Conservation (phyloP, 2,329 filamentous ascomycete genomes). For the Fusarium sp. region DNA sequence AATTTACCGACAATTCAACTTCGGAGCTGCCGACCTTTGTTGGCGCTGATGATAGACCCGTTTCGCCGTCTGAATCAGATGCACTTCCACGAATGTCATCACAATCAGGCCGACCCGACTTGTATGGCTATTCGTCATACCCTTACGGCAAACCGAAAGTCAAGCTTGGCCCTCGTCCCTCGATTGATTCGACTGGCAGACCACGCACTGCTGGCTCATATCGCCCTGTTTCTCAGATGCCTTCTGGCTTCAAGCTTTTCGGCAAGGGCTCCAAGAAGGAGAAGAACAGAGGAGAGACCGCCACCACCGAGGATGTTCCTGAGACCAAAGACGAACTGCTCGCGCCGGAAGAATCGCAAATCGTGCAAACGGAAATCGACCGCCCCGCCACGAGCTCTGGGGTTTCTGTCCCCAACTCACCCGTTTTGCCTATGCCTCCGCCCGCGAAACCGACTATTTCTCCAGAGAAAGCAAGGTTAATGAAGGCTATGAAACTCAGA, state of each 20-base stretch:
- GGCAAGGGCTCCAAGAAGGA: conserved; percentile 66
- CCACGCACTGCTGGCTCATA: conserved; percentile 71
- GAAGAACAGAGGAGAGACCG: conserved; percentile 45
- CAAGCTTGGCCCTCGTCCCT: conserved; percentile 88
- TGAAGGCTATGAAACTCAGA: conserved; percentile 92
- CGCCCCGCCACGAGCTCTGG: conserved; percentile 60
- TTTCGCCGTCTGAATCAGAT: conserved; percentile 59
- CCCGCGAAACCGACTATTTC: conserved; percentile 69
- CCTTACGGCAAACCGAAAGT: conserved; percentile 78
- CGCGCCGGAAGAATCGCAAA: conserved; percentile 48
- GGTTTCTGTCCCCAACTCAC: conserved; percentile 54
- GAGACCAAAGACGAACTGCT: conserved; percentile 54
- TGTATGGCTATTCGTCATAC: conserved; percentile 62
- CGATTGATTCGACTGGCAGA: conserved; percentile 70
- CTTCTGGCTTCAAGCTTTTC: conserved; percentile 79
- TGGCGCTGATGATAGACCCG: conserved; percentile 57
- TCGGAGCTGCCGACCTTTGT: conserved; percentile 64
- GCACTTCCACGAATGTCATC: conserved; percentile 60
- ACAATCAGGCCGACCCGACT: conserved; percentile 63
- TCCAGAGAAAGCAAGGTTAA: conserved; percentile 88
- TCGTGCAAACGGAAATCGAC: conserved; percentile 33
- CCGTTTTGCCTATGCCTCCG: conserved; percentile 54
- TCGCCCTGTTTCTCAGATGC: conserved; percentile 81
- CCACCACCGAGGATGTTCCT: conserved; percentile 51
- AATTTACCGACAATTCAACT: conserved; percentile 60